Base-by-base conservation (phyloP, 1,139 yeast genomes). In the Suhomyces maxii region DNA sequence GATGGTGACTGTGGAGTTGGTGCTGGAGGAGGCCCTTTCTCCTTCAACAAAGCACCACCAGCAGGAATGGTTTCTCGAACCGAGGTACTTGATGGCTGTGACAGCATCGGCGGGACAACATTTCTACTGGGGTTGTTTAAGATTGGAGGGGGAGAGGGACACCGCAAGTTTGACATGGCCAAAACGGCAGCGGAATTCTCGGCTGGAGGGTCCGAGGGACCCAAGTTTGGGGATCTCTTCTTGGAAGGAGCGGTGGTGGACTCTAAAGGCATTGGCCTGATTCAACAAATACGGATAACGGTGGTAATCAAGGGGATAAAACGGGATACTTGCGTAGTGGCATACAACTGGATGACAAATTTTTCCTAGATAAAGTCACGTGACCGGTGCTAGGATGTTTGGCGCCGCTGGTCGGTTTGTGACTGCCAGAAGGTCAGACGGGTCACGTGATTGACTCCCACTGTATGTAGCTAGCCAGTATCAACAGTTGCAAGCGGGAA, bases 141-240 rank as follows among this genome's bases (percentile, higher is more conserved):
- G 44, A 83, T 82, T 2, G 88, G 87, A 1, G 88, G 86, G 14
- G 88, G 88, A 4, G 87, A 82, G 2, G 88, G 86, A 55, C 86
- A 80, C 49, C 84, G 70, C 44, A 81, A 61, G 56, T 74, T 79
- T 8, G 86, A 79, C 40, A 81, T 68, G 2, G 87, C 86, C 61
- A 80, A 25, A 7, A 71, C 73, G 13, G 74, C 68, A 1, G 75
- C 74, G 9, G 76, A 75, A 37, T 69, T 57, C 11, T 67, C 72
- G 18, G 49, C 47, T 13, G 28, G 25, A 26, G 34, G 30, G 11
- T 45, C 47, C 14, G 12, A 10, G 14, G 53, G 44, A 30, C 50
- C 35, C 8, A 42, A 26, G 11, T 51, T 41, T 12, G 49, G 42
- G 2, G 51, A 43, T 25, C 42, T 42, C 32, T 38, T 44, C 7